A percentile compares a stretch with the other conserved stretches of the same genome.
Conservation (phyloP, 192 early-diverging fungal species). For the Entrophospora sp. region DNA sequence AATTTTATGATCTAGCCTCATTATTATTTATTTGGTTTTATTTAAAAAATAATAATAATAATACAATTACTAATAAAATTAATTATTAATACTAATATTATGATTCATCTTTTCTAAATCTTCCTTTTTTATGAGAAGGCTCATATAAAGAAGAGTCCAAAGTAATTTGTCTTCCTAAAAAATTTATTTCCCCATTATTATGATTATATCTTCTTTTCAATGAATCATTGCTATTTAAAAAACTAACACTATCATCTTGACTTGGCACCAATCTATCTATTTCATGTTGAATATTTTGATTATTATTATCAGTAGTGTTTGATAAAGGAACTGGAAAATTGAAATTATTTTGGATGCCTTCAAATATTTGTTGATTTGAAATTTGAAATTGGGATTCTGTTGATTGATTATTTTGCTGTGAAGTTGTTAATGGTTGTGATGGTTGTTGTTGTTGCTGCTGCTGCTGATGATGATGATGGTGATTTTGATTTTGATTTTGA, state of each 20-base stretch:
- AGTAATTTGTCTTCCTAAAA: background rate
- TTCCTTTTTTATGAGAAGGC: background rate
- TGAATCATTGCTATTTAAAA: background rate
- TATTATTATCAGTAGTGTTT: background rate
- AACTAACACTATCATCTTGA: conserved; percentile 15
- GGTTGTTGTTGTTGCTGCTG: background rate
- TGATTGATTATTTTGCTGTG: background rate
- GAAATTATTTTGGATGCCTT: background rate
- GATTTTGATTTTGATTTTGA: too few relatives aligned
- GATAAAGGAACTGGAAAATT: conserved; percentile 7
- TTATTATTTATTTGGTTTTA: too few relatives aligned
- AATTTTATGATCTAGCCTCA: too few relatives aligned
- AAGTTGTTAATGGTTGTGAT: background rate
- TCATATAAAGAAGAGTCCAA: background rate
- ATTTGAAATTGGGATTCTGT: background rate
- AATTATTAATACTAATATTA: too few relatives aligned
- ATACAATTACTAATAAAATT: too few relatives aligned
- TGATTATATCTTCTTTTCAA: conserved; percentile 1
- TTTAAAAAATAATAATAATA: too few relatives aligned
- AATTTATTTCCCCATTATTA: background rate
- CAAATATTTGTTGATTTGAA: background rate
- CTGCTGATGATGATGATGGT: background rate
- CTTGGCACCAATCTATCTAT: conserved; percentile 12
- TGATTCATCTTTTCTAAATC: conserved; percentile 1
- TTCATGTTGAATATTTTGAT: conserved; percentile 1